phyloP scores from a whole-genome alignment of 371 early-diverging fungal genomes.

The Saksenaea oblongispora region DNA sequence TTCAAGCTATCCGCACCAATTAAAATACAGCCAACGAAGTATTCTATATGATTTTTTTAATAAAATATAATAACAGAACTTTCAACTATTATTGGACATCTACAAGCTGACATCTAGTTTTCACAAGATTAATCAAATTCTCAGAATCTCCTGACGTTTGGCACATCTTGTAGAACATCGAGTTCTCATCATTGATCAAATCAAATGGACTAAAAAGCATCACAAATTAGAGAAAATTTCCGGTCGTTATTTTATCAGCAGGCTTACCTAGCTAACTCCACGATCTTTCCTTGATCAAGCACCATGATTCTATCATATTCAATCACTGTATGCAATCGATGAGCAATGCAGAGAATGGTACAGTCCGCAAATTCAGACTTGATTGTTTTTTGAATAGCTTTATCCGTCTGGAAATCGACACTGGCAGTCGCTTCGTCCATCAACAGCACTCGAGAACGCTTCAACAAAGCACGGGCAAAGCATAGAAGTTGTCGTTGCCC shows the following conservation, averaged over 20 bases:
- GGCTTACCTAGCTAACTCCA: constrained; percentile 34
- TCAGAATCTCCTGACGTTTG: constrained; percentile 70
- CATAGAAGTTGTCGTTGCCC: constrained; percentile 87
- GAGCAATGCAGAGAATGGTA: constrained; percentile 70
- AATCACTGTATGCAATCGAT: constrained; percentile 60
- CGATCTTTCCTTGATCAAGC: constrained; percentile 34
- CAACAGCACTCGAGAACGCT: constrained; percentile 47
- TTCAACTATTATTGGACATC: constrained; percentile 1
- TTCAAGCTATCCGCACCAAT: constrained; percentile 22
- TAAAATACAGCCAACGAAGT: background rate
- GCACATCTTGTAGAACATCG: constrained; percentile 64
- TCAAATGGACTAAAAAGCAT: constrained; percentile 36
- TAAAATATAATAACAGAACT: background rate
- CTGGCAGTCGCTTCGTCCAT: constrained; percentile 65
- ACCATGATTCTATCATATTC: constrained; percentile 45
- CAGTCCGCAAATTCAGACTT: constrained; percentile 56
- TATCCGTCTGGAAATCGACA: constrained; percentile 69
- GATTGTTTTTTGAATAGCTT: constrained; percentile 59
- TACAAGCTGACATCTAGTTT: constrained; percentile 20
- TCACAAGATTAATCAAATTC: constrained; percentile 48
- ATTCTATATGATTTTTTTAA: background rate
- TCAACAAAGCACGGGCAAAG: constrained; percentile 77
- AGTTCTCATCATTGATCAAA: constrained; percentile 47
- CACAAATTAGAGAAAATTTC: background rate
- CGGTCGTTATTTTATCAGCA: background rate